A percentile compares a stretch with the other conserved stretches of the same genome.
Conservation (phyloP, 2,329 filamentous ascomycete genomes). For the Corinectria fuckeliana region DNA sequence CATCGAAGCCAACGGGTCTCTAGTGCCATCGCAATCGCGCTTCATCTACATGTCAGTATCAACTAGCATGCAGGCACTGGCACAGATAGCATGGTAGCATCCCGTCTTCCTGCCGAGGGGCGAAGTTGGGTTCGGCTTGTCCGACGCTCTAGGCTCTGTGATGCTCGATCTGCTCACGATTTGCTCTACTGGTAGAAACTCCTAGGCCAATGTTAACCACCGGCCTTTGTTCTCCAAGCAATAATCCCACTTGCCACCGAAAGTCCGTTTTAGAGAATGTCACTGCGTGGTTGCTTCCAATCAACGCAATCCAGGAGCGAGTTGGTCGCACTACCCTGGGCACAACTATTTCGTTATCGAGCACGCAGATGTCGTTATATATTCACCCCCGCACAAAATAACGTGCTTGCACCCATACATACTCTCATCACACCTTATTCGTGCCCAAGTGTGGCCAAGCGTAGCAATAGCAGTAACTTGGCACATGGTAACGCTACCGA, state of each 20-base stretch:
- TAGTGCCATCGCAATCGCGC: no score
- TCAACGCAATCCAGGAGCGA: background rate
- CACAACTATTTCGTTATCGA: slow-evolving; percentile 5
- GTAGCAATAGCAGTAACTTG: no score
- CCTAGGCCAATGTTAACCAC: background rate
- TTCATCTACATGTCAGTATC: background rate
- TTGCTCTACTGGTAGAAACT: background rate
- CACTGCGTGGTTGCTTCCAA: background rate
- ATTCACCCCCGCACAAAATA: slow-evolving; percentile 2
- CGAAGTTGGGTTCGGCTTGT: background rate
- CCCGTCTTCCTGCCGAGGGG: background rate
- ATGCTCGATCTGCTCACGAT: background rate
- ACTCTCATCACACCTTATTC: background rate
- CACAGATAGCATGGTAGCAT: background rate
- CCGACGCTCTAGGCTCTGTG: background rate
- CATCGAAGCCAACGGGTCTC: no score
- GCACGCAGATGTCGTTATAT: slow-evolving; percentile 2
- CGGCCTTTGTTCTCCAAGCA: background rate
- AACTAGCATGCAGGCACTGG: background rate
- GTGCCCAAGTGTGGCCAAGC: background rate
- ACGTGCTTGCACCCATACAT: slow-evolving; percentile 13
- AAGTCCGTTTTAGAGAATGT: background rate
- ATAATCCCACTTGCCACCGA: slow-evolving; percentile 7
- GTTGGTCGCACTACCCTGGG: background rate
- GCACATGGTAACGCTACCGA: background rate